Evolutionary conservation across 1,139 yeast genomes (phyloP).

Genomic region (Candida anutae): DNA sequence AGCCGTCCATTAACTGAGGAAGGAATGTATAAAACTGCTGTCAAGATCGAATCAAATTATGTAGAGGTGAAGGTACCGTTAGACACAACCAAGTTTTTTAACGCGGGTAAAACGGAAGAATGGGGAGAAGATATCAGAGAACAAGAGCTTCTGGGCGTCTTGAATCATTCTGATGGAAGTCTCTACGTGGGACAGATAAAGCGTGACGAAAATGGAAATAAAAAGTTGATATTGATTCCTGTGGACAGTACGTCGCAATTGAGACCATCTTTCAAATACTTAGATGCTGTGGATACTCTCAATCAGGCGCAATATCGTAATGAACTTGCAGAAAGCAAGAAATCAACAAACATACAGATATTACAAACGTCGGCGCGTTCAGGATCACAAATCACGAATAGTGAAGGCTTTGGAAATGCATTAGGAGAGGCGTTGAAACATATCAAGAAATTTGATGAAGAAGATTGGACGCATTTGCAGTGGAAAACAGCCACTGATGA

Average conservation of each 20-base stretch:
- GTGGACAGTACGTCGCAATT: slow-evolving; percentile 66
- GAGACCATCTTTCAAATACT: slow-evolving; percentile 73
- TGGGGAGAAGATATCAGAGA: slow-evolving; percentile 52
- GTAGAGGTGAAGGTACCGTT: slow-evolving; percentile 70
- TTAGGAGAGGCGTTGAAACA: slow-evolving; percentile 79
- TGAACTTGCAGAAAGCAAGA: slow-evolving; percentile 21
- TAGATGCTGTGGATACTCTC: slow-evolving; percentile 44
- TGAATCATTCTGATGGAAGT: slow-evolving; percentile 49
- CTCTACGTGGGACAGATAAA: slow-evolving; percentile 29
- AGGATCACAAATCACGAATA: slow-evolving; percentile 58
- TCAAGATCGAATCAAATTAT: slow-evolving; percentile 50
- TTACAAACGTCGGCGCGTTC: slow-evolving; percentile 35
- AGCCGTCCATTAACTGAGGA: slow-evolving; percentile 37
- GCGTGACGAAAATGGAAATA: slow-evolving; percentile 12
- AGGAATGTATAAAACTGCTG: slow-evolving; percentile 36
- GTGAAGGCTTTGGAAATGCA: slow-evolving; percentile 56
- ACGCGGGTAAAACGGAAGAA: slow-evolving; percentile 50
- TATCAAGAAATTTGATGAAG: slow-evolving; percentile 71
- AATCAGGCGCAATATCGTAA: slow-evolving; percentile 20
- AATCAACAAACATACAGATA: slow-evolving; percentile 34
- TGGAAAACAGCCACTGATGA: slow-evolving; percentile 41
- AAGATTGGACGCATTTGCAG: slow-evolving; percentile 41
- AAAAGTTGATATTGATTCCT: slow-evolving; percentile 56
- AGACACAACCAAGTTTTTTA: slow-evolving; percentile 57
- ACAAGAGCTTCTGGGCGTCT: slow-evolving; percentile 66